Conservation (phyloP, 495 filamentous ascomycete genomes). For the Staphylotrichum tortipilum region DNA sequence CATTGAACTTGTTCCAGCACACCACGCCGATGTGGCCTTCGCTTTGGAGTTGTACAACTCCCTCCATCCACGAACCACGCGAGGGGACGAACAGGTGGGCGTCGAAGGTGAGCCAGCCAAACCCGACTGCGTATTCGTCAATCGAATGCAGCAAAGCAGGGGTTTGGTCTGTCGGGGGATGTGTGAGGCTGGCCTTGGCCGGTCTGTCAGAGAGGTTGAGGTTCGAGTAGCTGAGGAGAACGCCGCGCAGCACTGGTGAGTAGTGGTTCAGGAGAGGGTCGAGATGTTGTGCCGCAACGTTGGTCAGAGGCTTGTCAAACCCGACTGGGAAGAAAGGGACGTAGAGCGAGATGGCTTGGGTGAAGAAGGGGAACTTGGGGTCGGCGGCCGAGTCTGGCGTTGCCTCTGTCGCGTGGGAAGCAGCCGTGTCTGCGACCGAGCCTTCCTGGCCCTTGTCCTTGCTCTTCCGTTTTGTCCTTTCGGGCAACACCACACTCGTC, state of each 20-base stretch:
- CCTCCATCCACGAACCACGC: slow-evolving; percentile 42
- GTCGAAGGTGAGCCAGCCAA: slow-evolving; percentile 40
- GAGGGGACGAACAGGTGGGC: slow-evolving; percentile 37
- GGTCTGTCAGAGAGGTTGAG: slow-evolving; percentile 37
- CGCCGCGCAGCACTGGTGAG: slow-evolving; percentile 36
- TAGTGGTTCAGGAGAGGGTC: slow-evolving; percentile 39
- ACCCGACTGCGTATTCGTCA: slow-evolving; percentile 39
- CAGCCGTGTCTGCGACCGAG: not conserved
- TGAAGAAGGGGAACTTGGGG: slow-evolving; percentile 37
- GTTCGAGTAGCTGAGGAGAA: slow-evolving; percentile 39
- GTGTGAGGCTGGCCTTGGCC: slow-evolving; percentile 22
- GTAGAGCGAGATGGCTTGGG: slow-evolving; percentile 41
- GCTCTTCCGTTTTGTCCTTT: slow-evolving; percentile 21
- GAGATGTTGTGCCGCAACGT: slow-evolving; percentile 37
- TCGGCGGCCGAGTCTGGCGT: slow-evolving; percentile 11
- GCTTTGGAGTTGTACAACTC: slow-evolving; percentile 38
- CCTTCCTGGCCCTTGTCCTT: slow-evolving; percentile 18
- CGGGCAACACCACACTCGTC: not conserved
- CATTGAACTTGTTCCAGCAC: slow-evolving; percentile 44
- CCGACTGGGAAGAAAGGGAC: slow-evolving; percentile 39
- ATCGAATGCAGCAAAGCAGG: slow-evolving; percentile 30
- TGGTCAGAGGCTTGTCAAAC: slow-evolving; percentile 37
- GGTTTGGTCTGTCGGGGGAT: slow-evolving; percentile 31
- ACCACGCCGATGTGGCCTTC: slow-evolving; percentile 42
- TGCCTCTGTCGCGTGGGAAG: not conserved